Percentiles rank a stretch among this genome's conserved stretches.
Evolutionary conservation across 805 yeast genomes (phyloP).

Genomic region (Komagataella ulmi): DNA sequence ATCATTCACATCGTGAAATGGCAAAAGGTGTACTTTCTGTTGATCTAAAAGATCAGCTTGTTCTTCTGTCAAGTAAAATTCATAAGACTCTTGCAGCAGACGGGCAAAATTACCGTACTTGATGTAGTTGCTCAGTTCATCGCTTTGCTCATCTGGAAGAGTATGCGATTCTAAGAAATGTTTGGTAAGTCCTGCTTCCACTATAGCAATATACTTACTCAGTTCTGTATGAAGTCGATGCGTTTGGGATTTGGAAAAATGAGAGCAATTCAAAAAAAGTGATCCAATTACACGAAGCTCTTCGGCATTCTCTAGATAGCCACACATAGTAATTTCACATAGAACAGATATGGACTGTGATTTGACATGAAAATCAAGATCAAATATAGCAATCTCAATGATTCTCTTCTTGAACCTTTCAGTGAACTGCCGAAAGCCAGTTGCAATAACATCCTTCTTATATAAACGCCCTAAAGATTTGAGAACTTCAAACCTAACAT

Average conservation of each 20-base stretch:
- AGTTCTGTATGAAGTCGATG: constrained; percentile 28
- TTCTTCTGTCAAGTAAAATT: constrained; percentile 8
- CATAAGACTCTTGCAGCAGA: constrained; percentile 16
- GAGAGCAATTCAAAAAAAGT: constrained; percentile 17
- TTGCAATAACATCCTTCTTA: constrained; percentile 26
- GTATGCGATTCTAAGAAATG: constrained; percentile 23
- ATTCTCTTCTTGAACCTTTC: constrained; percentile 58
- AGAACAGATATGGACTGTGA: constrained; percentile 36
- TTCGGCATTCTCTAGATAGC: constrained; percentile 53
- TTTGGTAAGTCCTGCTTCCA: constrained; percentile 24
- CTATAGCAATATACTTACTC: constrained; percentile 36
- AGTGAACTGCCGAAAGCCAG: constrained; percentile 67
- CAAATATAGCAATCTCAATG: constrained; percentile 46
- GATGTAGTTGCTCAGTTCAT: constrained; percentile 16
- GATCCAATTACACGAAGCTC: constrained; percentile 27
- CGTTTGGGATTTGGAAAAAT: not conserved
- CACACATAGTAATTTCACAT: constrained; percentile 40
- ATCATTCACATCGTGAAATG: constrained; percentile 2
- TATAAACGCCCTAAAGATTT: constrained; percentile 38
- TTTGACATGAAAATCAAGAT: constrained; percentile 43
- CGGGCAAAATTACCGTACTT: constrained; percentile 14
- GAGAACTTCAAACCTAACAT: constrained; percentile 54
- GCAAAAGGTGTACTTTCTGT: constrained; percentile 1
- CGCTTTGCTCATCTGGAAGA: constrained; percentile 6
- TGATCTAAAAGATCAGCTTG: constrained; percentile 4